Conservation (phyloP, 352 stramenopile genomes). For the Thalassiosira oceanica region DNA sequence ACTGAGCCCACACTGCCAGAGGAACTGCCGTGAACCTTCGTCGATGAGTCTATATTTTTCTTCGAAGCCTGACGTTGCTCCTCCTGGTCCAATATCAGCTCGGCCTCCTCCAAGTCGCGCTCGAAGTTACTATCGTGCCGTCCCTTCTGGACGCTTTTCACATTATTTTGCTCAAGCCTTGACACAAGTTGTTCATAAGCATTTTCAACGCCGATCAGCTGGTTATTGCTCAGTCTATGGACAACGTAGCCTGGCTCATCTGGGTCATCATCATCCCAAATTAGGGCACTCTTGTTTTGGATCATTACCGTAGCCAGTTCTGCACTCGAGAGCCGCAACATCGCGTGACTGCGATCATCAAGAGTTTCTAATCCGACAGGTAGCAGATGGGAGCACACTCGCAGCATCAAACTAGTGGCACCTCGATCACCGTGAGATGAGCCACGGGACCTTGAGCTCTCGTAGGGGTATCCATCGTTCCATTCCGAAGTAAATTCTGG, state of each 20-base stretch:
- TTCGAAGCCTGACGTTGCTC: slow-evolving; percentile 32
- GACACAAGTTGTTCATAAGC: slow-evolving; percentile 66
- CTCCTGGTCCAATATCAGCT: slow-evolving; percentile 64
- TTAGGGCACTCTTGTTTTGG: slow-evolving; percentile 16
- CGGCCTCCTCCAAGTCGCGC: slow-evolving; percentile 64
- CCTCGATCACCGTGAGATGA: slow-evolving; percentile 29
- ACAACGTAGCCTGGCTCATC: slow-evolving; percentile 74
- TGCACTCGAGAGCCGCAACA: too few species aligned
- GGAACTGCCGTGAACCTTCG: too few species aligned
- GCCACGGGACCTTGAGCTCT: too few species aligned
- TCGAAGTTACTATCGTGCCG: slow-evolving; percentile 59
- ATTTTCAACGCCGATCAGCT: slow-evolving; percentile 61
- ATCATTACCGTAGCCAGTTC: slow-evolving; percentile 13
- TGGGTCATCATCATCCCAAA: slow-evolving; percentile 69
- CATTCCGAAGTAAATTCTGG: background rate
- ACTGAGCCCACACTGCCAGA: too few species aligned
- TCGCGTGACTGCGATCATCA: slow-evolving; percentile 3
- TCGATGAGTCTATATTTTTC: too few species aligned
- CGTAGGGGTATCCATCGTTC: slow-evolving; percentile 7
- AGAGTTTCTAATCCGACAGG: slow-evolving; percentile 48
- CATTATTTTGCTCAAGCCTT: slow-evolving; percentile 22
- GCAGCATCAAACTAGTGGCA: slow-evolving; percentile 61
- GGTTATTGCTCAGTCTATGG: slow-evolving; percentile 58
- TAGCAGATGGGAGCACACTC: slow-evolving; percentile 67
- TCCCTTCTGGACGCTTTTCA: slow-evolving; percentile 32